Evolutionary conservation across 1,284 basidiomycete species (phyloP), one percentile per base, ranked within the genome.

Genomic region (Puccinia horiana): DNA sequence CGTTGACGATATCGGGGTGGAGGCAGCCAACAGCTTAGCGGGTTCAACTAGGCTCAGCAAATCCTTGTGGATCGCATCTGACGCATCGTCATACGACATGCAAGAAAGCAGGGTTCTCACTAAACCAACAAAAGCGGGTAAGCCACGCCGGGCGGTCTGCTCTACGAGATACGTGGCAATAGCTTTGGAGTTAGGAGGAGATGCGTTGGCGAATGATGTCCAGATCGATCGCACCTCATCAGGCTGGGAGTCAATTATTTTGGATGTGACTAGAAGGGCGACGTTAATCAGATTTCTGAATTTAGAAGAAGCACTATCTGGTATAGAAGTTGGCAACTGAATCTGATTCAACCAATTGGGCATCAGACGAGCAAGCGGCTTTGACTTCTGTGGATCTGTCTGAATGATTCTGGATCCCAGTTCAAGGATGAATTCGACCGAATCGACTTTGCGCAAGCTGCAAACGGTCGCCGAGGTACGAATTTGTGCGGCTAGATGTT

Each of bases 301-400:
- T 58, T 76, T 82, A 23, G 61, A 76, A 18, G 72, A 76, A 23
- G 42, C 20, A 37, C 52, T 75, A 76, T 82, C 73, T 49, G 56
- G 49, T n/a, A 82, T 47, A 26, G 42, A 32, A 40, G 72, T 32
- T 2, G 80, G 69, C 29, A 82, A 44, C 23, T 76, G 54, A 37
- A 82, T 69, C 49, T 82, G 80, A 58, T 58, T 73, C 56, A 82
- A 44, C 80, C 80, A 82, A 42, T 35, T 75, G 32, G 80, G 80
- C 73, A 82, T 76, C 20, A 82, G 37, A 29, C 80, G 72, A 52
- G 72, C 26, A 3, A 82, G 63, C 18, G 47, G 40, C 58, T 74
- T 58, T 18, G 80, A 61, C 61, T 76, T 82, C 37, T 63, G 52
- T 23, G 73, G 52, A 52, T 82, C 80, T 23, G 58, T 67, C 40